A percentile compares a stretch with the other conserved stretches of the same genome.
Evolutionary conservation across 306 rosid genomes (phyloP).

Genomic region (Astragalus glycyphyllos): DNA sequence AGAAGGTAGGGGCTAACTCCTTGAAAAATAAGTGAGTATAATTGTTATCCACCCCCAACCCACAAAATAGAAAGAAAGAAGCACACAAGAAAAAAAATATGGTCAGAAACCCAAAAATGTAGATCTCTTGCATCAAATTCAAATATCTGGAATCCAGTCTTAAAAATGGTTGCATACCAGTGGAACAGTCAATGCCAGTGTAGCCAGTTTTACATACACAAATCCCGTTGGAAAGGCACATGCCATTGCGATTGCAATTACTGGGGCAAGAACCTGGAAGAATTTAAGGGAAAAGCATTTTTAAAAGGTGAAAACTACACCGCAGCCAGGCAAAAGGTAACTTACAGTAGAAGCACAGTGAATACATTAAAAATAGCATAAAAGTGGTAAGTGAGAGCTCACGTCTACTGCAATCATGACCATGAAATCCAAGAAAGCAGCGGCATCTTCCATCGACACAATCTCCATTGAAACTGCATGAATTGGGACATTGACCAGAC

Average conservation of each 20-base stretch:
- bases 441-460: constrained; percentile 89
- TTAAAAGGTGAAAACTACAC: constrained; percentile 19
- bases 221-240: constrained; percentile 79
- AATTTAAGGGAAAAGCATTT: constrained; percentile 11
- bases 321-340: constrained; percentile 22
- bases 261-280: constrained; percentile 76
- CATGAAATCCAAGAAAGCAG: constrained; percentile 85
- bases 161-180: constrained; percentile 57
- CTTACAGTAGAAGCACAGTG: constrained; percentile 14
- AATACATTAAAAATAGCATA: constrained; percentile 11
- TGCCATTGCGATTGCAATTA: constrained; percentile 77
- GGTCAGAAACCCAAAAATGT: background rate
- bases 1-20: background rate
- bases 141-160: constrained; percentile 7
- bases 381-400: constrained; percentile 50
- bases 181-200: constrained; percentile 93
- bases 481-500: constrained; percentile 71
- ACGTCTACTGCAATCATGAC: constrained; percentile 86
- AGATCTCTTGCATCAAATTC: constrained; percentile 3
- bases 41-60: background rate
- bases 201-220: constrained; percentile 84
- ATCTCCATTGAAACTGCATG: constrained; percentile 89
- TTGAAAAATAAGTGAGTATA: constrained; percentile 8
- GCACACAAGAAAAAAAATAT: background rate
- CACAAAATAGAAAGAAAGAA: background rate